These are phyloP conservation scores for Xylariales sp. DNA, from an alignment of 2,329 filamentous ascomycete genomes.

Conservation along the genomic window DNA sequence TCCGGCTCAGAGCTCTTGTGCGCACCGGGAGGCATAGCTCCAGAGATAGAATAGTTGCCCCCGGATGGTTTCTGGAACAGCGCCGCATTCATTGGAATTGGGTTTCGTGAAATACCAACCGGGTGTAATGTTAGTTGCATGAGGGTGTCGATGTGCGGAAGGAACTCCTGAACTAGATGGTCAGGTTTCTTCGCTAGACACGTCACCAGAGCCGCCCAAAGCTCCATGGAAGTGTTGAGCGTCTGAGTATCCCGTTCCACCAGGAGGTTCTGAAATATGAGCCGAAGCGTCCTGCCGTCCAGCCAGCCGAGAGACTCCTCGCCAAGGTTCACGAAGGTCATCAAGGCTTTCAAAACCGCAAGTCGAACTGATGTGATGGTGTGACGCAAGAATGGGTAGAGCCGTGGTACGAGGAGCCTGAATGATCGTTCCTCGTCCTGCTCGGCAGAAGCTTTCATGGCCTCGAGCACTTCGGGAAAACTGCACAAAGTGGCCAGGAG, in stretches of 20 bases:
- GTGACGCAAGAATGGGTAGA: slow-evolving; percentile 94
- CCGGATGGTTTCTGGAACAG: slow-evolving; percentile 94
- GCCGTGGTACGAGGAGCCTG: slow-evolving; percentile 81
- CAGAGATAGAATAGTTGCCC: slow-evolving; percentile 62
- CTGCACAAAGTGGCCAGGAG: slow-evolving; percentile 91
- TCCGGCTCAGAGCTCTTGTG: slow-evolving; percentile 49
- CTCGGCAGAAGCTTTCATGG: slow-evolving; percentile 87
- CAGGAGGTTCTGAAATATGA: slow-evolving; percentile 92
- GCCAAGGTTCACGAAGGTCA: slow-evolving; percentile 88
- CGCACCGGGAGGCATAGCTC: slow-evolving; percentile 38
- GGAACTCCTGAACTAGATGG: slow-evolving; percentile 68
- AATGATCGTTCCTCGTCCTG: slow-evolving; percentile 85
- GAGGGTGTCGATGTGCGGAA: slow-evolving; percentile 71
- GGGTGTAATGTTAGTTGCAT: slow-evolving; percentile 83
- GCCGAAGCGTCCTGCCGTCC: slow-evolving; percentile 77
- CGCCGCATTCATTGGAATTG: slow-evolving; percentile 83
- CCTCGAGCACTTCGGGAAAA: slow-evolving; percentile 85
- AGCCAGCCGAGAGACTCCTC: slow-evolving; percentile 86
- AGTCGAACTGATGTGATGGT: slow-evolving; percentile 95
- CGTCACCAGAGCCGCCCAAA: slow-evolving; percentile 77
- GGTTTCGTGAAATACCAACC: slow-evolving; percentile 85
- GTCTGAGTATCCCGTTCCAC: slow-evolving; percentile 87
- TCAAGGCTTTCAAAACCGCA: slow-evolving; percentile 84
- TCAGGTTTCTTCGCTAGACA: slow-evolving; percentile 60
- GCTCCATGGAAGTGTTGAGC: slow-evolving; percentile 74